Evolutionary conservation across 2,329 filamentous ascomycete genomes (phyloP).

Genomic region (Neurospora crassa): DNA sequence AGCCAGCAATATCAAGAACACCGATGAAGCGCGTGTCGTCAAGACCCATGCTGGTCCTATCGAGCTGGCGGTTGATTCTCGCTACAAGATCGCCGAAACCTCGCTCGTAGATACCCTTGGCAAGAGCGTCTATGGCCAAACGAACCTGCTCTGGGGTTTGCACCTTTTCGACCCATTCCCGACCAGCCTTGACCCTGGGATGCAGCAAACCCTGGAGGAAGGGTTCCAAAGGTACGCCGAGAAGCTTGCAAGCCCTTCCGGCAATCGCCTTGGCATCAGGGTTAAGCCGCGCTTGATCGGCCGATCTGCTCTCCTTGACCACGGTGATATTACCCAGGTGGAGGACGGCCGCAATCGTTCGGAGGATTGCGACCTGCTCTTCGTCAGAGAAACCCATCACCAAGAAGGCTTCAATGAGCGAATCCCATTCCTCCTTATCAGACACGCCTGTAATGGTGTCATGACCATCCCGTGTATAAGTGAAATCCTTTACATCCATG

Average conservation of each 20-base stretch:
- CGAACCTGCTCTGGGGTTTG: constrained; percentile 96
- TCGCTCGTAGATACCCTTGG: constrained; percentile 96
- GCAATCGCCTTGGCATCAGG: constrained; percentile 67
- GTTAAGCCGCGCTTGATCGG: constrained; percentile 79
- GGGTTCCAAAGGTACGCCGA: constrained; percentile 74
- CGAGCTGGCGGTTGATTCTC: constrained; percentile 84
- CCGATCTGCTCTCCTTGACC: constrained; percentile 79
- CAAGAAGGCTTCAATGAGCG: constrained; percentile 81
- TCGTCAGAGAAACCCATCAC: constrained; percentile 87
- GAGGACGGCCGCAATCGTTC: constrained; percentile 81
- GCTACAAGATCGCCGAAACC: constrained; percentile 87
- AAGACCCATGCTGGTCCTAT: constrained; percentile 69
- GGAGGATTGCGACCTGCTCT: constrained; percentile 74
- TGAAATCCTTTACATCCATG: constrained; percentile 74
- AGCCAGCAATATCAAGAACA: constrained; percentile 96
- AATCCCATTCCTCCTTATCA: constrained; percentile 82
- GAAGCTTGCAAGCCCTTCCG: constrained; percentile 68
- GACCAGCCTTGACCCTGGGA: constrained; percentile 86
- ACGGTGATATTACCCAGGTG: constrained; percentile 90
- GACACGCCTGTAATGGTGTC: constrained; percentile 86
- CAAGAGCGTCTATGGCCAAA: constrained; percentile 77
- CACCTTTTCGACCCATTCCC: constrained; percentile 97
- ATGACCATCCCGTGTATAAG: constrained; percentile 85
- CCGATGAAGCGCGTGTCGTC: constrained; percentile 96
- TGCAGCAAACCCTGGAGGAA: constrained; percentile 86